These are phyloP conservation scores for Lagerstroemia speciosa DNA, from an alignment of 345 rosid species.

Conservation along the genomic window DNA sequence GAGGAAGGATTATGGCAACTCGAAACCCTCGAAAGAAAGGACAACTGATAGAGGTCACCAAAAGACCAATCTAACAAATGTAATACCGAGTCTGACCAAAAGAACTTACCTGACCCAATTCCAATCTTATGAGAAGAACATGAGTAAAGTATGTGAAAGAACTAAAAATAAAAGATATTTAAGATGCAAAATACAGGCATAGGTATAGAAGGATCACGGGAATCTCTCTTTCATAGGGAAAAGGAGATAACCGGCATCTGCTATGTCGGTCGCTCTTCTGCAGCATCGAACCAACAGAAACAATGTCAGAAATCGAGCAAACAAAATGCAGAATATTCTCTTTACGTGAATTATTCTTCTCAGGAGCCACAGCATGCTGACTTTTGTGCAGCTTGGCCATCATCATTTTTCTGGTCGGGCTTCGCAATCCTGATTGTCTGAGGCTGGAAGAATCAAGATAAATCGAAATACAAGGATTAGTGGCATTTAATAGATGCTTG, in stretches of 20 bases:
- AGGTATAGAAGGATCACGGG: not conserved
- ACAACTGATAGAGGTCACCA: too few relatives aligned
- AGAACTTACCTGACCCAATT: too few relatives aligned
- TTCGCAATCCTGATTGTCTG: constrained; percentile 43
- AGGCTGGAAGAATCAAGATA: constrained; percentile 26
- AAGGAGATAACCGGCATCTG: not conserved
- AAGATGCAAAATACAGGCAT: not conserved
- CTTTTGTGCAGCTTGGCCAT: constrained; percentile 28
- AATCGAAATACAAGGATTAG: not conserved
- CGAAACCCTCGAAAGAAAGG: too few relatives aligned
- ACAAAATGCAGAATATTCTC: not conserved
- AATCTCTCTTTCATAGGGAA: not conserved
- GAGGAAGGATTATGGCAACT: too few relatives aligned
- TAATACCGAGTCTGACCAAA: too few relatives aligned
- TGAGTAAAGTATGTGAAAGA: too few relatives aligned
- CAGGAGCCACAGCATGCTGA: constrained; percentile 50
- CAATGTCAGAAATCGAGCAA: not conserved
- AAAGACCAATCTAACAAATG: too few relatives aligned
- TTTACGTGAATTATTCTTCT: not conserved
- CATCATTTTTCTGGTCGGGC: constrained; percentile 21
- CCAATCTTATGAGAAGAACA: too few relatives aligned
- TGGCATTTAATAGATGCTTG: too few relatives aligned
- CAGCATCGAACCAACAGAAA: not conserved
- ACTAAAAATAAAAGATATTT: not conserved
- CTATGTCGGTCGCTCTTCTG: not conserved